Evolutionary conservation across 2,329 filamentous ascomycete genomes (phyloP).

Genomic region (Teratosphaeria zuluensis): DNA sequence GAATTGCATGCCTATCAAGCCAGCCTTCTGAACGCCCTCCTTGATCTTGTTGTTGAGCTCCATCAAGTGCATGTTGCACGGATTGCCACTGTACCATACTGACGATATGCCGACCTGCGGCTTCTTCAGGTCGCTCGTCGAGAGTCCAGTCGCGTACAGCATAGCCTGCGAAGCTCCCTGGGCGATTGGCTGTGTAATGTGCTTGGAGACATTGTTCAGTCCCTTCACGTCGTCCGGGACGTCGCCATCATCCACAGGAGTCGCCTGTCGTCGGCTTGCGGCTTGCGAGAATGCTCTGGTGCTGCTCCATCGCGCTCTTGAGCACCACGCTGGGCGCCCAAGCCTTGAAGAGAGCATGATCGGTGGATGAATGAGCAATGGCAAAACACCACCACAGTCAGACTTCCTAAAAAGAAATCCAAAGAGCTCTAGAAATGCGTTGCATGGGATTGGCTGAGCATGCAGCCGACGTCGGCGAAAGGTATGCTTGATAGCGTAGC

Average conservation of each 20-base stretch:
- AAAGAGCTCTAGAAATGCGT: not conserved
- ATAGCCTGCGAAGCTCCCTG: conserved; percentile 98
- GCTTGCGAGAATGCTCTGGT: conserved; percentile 5
- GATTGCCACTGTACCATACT: conserved; percentile 96
- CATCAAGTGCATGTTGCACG: conserved; percentile 98
- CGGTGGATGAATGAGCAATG: not conserved
- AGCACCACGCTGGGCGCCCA: conserved; percentile 7
- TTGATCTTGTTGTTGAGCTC: conserved; percentile 74
- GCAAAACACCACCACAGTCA: not conserved
- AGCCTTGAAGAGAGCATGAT: not conserved
- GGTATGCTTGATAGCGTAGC: not conserved
- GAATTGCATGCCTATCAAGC: conserved; percentile 89
- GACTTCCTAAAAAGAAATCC: not conserved
- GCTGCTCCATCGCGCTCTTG: conserved; percentile 6
- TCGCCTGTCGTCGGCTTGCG: conserved; percentile 2
- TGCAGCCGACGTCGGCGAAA: not conserved
- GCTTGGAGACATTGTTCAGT: conserved; percentile 75
- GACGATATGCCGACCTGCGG: conserved; percentile 96
- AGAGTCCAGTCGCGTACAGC: conserved; percentile 90
- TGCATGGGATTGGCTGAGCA: not conserved
- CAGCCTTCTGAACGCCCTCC: conserved; percentile 59
- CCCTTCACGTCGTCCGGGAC: conserved; percentile 9
- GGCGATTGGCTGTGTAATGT: conserved; percentile 93
- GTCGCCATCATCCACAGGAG: conserved; percentile 5
- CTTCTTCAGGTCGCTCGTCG: conserved; percentile 83